phyloP scores from a whole-genome alignment of 208 protist genomes.

The Acanthamoeba lenticulata region DNA sequence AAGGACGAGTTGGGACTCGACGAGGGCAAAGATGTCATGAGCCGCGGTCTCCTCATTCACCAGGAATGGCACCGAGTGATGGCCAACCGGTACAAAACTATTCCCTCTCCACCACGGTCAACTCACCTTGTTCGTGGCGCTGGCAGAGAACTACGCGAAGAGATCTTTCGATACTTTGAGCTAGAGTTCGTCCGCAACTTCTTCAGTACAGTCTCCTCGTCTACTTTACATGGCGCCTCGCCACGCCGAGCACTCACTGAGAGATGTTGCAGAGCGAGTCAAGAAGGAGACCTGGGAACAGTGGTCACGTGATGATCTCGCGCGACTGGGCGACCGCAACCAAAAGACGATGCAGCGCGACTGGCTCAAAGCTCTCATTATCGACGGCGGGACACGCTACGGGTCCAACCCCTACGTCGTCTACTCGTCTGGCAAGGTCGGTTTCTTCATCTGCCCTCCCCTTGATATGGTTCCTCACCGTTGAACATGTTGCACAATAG shows the following conservation, averaged over 20 bases:
- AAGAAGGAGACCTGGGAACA: slow-evolving; percentile 44
- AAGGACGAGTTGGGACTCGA: slow-evolving; percentile 42
- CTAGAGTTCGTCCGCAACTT: slow-evolving; percentile 51
- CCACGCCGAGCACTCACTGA: too few relatives aligned
- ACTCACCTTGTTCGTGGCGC: too few relatives aligned
- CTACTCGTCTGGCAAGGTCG: neutral
- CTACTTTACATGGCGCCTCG: neutral
- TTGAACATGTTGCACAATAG: neutral
- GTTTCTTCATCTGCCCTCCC: neutral
- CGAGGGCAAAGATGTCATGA: neutral
- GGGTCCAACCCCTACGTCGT: neutral
- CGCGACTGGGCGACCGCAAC: neutral
- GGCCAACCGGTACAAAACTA: slow-evolving; percentile 46
- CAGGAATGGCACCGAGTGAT: slow-evolving; percentile 59
- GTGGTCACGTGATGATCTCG: neutral
- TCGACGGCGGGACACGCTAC: slow-evolving; percentile 36
- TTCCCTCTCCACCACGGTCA: too few relatives aligned
- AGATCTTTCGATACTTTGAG: slow-evolving; percentile 62
- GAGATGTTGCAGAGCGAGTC: neutral
- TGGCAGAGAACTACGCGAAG: neutral
- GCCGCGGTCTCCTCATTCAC: slow-evolving; percentile 10
- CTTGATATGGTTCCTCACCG: neutral
- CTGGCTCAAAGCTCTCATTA: slow-evolving; percentile 22
- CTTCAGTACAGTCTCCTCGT: slow-evolving; percentile 12
- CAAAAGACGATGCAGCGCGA: neutral